Evolutionary conservation across 208 protist species (phyloP).

Genomic region (Trypanosoma rangeli): DNA sequence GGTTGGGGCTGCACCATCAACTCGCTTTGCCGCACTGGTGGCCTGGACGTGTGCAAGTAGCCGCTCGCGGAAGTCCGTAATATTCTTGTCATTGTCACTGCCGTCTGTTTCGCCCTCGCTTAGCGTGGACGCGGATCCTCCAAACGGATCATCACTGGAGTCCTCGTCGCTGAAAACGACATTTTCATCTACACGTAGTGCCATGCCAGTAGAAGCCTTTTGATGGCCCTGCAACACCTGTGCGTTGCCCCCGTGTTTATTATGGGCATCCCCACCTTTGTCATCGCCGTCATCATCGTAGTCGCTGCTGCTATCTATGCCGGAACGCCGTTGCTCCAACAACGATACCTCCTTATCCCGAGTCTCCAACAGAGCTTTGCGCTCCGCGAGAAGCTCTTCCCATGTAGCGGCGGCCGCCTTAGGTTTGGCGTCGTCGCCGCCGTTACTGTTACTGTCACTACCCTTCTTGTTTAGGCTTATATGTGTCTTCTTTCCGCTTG

Average conservation of each 20-base stretch:
- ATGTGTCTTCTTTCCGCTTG: constrained; percentile 14
- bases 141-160: constrained; percentile 18
- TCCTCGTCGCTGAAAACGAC: constrained; percentile 14
- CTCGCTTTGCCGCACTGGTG: constrained; percentile 24
- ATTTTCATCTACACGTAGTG: constrained; percentile 20
- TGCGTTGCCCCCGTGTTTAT: background rate
- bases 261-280: background rate
- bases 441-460: constrained; percentile 5
- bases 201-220: background rate
- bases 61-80: constrained; percentile 24
- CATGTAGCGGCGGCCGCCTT: background rate
- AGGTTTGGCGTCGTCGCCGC: background rate
- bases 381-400: constrained; percentile 11
- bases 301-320: background rate
- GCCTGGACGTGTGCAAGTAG: constrained; percentile 56
- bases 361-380: background rate
- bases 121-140: background rate
- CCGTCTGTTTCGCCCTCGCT: constrained; percentile 21
- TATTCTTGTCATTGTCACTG: constrained; percentile 28
- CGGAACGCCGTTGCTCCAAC: background rate
- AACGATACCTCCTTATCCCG: background rate
- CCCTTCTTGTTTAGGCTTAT: constrained; percentile 2
- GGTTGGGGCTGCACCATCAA: background rate
- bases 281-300: background rate
- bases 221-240: background rate